Conservation (phyloP, 1,284 basidiomycete species). For the Cutaneotrichosporon mucoides region DNA sequence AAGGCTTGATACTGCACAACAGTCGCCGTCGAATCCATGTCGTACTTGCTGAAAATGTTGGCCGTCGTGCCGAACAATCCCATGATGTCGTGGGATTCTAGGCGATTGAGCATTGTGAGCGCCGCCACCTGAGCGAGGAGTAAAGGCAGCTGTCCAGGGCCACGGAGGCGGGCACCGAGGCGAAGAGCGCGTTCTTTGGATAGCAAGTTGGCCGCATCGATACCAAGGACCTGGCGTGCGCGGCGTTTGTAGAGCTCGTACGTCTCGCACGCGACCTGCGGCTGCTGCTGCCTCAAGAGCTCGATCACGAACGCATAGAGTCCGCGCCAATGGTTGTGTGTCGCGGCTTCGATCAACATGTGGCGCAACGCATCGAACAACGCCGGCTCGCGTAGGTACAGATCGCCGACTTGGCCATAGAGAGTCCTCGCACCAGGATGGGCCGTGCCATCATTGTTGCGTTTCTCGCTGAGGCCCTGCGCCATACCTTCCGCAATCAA, state of each 20-base stretch:
- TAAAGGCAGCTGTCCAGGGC: conserved; percentile 20
- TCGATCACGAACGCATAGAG: conserved; percentile 23
- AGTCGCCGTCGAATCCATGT: no score
- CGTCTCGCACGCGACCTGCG: conserved; percentile 11
- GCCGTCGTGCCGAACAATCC: conserved; percentile 16
- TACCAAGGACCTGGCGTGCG: conserved; percentile 20
- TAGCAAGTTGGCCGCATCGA: conserved; percentile 11
- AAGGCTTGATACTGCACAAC: no score
- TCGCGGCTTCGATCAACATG: conserved; percentile 27
- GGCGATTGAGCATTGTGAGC: conserved; percentile 24
- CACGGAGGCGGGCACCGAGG: conserved; percentile 21
- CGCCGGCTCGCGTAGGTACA: conserved; percentile 2
- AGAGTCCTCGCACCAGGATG: background rate
- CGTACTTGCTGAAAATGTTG: background rate
- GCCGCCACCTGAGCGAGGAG: conserved; percentile 23
- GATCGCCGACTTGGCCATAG: conserved; percentile 2
- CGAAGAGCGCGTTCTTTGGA: conserved; percentile 20
- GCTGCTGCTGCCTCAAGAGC: conserved; percentile 19
- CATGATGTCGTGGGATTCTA: conserved; percentile 16
- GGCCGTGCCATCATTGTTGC: no score
- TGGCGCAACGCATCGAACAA: conserved; percentile 17
- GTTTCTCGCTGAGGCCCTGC: background rate
- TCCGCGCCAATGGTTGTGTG: conserved; percentile 20
- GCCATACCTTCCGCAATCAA: conserved; percentile 15
- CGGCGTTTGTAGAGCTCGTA: conserved; percentile 19